These are phyloP conservation scores for Geopyxis carbonaria DNA, from an alignment of 495 filamentous ascomycete species.

Conservation along the genomic window DNA sequence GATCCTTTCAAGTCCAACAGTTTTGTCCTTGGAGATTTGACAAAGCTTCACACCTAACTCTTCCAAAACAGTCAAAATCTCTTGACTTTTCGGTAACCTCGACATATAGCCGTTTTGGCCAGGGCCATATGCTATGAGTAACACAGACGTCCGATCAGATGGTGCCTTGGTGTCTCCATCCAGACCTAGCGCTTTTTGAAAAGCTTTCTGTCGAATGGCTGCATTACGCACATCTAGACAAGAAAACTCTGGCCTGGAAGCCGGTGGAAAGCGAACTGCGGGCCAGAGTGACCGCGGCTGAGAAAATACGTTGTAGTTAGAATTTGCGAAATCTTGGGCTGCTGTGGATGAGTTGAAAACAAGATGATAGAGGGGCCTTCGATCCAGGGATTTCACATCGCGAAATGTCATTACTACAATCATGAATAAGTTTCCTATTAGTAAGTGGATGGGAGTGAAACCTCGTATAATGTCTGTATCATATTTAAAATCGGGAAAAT, in stretches of 20 bases:
- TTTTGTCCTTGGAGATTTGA: constrained; percentile 11
- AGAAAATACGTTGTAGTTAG: background rate
- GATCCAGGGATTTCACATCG: constrained; percentile 12
- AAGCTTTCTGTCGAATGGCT: constrained; percentile 3
- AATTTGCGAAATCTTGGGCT: constrained; percentile 11
- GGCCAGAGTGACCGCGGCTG: background rate
- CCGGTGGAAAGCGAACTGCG: constrained; percentile 11
- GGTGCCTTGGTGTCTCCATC: background rate
- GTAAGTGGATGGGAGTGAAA: constrained; percentile 3
- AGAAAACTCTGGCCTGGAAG: constrained; percentile 11
- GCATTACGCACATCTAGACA: background rate
- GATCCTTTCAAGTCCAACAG: background rate
- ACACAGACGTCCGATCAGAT: background rate
- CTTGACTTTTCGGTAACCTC: constrained; percentile 19
- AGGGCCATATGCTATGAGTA: background rate
- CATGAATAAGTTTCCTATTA: background rate
- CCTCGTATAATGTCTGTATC: constrained; percentile 15
- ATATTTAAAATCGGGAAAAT: constrained; percentile 18
- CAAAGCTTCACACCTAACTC: constrained; percentile 14
- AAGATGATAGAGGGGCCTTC: constrained; percentile 14
- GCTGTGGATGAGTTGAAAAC: constrained; percentile 12
- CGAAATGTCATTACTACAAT: constrained; percentile 16
- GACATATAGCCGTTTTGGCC: constrained; percentile 1
- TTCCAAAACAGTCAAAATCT: constrained; percentile 15
- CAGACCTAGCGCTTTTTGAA: constrained; percentile 2